Evolutionary conservation across 164 flowering plant species (phyloP), one percentile per base, ranked within the genome.

Genomic region (Euptelea pleiosperma): DNA sequence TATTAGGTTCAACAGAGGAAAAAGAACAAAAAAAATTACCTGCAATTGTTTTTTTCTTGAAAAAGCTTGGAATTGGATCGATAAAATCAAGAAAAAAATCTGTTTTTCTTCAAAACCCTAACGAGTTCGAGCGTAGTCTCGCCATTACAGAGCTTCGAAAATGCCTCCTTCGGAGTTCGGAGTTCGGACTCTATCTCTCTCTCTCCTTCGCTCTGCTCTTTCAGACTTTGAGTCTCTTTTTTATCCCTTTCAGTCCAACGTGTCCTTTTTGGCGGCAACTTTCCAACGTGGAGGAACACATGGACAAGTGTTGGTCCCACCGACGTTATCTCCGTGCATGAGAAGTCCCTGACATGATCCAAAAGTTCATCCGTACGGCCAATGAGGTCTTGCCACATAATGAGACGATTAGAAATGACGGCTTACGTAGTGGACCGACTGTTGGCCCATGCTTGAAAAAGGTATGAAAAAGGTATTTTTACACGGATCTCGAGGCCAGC

Each of bases 231-330:
- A 8, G 7, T 45, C 15, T 16, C 14, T 8, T 8, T 26, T 37
- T 14, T 37, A 9, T 15, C 5, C 18, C n/a, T 44, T 7, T 18
- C 26, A 45, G 49, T 22, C 49, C 18, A 10, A 8, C 28, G 26
- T 8, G 49, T 22, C 49, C 28, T 2, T 45, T 42, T 45, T 24
- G 12, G 49, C 28, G 28, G 28, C 12, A 45, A 45, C 49, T 21
- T 45, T 45, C 49, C 8, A 26, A 45, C 49, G 49, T 22, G 49
- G 49, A 45, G 7, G 34, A 31, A n/a, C n/a, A n/a, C n/a, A n/a
- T n/a, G n/a, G n/a, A n/a, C n/a, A n/a, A n/a, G n/a, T n/a, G n/a
- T n/a, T n/a, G n/a, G n/a, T n/a, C n/a, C n/a, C n/a, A n/a, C n/a
- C n/a, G n/a, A n/a, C n/a, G n/a, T n/a, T n/a, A n/a, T n/a, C n/a